These are phyloP conservation scores for Fraxinus sp. DNA, from an alignment of 305 asterid species.

Conservation along the genomic window DNA sequence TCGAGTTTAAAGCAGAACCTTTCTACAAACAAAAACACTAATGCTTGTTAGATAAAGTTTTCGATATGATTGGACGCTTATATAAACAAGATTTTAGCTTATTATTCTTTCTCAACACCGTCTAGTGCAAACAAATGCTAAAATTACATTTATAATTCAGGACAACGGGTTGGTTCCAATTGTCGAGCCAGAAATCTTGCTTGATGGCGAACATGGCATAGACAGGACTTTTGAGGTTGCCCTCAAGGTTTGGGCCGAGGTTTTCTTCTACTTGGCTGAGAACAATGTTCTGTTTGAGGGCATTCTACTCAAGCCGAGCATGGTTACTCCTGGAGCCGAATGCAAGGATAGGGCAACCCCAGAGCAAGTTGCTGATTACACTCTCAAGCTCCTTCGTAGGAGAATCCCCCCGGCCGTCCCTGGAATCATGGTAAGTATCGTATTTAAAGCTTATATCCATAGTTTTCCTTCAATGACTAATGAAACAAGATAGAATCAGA, in stretches of 20 bases:
- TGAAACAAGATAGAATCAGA: not conserved
- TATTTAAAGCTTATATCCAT: not conserved
- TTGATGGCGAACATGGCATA: slow-evolving; percentile 79
- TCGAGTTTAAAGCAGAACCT: not conserved
- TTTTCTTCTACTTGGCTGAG: slow-evolving; percentile 80
- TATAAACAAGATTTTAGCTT: not conserved
- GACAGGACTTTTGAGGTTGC: slow-evolving; percentile 89
- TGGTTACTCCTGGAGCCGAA: slow-evolving; percentile 94
- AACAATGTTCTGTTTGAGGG: slow-evolving; percentile 87
- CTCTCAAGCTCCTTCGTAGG: slow-evolving; percentile 63
- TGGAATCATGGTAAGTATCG: slow-evolving; percentile 75
- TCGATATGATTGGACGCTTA: no score
- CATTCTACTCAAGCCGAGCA: slow-evolving; percentile 84
- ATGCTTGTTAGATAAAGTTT: no score
- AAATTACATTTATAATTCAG: slow-evolving; percentile 24
- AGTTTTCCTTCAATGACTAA: not conserved
- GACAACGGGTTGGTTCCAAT: slow-evolving; percentile 89
- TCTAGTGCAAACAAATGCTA: not conserved
- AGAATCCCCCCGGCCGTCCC: slow-evolving; percentile 86
- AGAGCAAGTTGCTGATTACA: slow-evolving; percentile 63
- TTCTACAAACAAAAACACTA: not conserved
- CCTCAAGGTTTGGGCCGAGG: slow-evolving; percentile 82
- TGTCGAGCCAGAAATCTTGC: slow-evolving; percentile 85
- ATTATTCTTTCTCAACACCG: not conserved
- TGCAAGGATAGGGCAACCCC: slow-evolving; percentile 75